Conservation (phyloP, 2,329 filamentous ascomycete species). For the Colletotrichum tropicale region DNA sequence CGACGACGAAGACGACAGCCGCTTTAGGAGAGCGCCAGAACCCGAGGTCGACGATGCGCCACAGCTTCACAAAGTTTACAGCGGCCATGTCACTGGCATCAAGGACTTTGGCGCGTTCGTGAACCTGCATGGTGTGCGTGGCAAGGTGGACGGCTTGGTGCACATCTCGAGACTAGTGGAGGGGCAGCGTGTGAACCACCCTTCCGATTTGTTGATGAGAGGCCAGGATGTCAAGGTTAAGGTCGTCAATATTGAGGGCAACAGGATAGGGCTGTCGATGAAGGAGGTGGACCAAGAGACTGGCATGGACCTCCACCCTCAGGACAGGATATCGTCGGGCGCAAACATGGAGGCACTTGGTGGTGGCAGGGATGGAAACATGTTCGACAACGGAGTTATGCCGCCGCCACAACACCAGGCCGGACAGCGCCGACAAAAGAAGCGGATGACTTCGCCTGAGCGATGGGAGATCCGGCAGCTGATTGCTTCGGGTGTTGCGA, state of each 20-base stretch:
- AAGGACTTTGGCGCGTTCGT: slow-evolving; percentile 98
- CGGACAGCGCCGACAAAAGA: slow-evolving; percentile 68
- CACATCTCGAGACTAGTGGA: slow-evolving; percentile 90
- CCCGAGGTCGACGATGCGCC: slow-evolving; percentile 83
- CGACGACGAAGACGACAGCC: slow-evolving; percentile 54
- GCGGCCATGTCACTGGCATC: slow-evolving; percentile 86
- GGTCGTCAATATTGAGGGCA: slow-evolving; percentile 83
- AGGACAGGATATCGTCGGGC: slow-evolving; percentile 80
- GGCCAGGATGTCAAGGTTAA: slow-evolving; percentile 93
- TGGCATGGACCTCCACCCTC: slow-evolving; percentile 81
- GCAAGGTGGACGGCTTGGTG: slow-evolving; percentile 90
- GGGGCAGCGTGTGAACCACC: slow-evolving; percentile 87
- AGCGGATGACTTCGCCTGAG: slow-evolving; percentile 95
- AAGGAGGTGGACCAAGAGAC: slow-evolving; percentile 94
- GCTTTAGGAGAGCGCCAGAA: slow-evolving; percentile 70
- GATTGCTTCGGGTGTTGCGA: slow-evolving; percentile 92
- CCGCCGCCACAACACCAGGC: slow-evolving; percentile 37
- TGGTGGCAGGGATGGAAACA: slow-evolving; percentile 55
- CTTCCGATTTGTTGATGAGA: slow-evolving; percentile 81
- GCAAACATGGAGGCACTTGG: slow-evolving; percentile 88
- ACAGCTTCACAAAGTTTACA: slow-evolving; percentile 84
- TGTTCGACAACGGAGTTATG: slow-evolving; percentile 64
- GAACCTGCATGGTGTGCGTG: slow-evolving; percentile 83
- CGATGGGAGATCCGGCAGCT: slow-evolving; percentile 97
- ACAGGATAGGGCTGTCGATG: slow-evolving; percentile 88